Conservation (phyloP, 192 early-diverging fungal species). For the Coemansia sp. region DNA sequence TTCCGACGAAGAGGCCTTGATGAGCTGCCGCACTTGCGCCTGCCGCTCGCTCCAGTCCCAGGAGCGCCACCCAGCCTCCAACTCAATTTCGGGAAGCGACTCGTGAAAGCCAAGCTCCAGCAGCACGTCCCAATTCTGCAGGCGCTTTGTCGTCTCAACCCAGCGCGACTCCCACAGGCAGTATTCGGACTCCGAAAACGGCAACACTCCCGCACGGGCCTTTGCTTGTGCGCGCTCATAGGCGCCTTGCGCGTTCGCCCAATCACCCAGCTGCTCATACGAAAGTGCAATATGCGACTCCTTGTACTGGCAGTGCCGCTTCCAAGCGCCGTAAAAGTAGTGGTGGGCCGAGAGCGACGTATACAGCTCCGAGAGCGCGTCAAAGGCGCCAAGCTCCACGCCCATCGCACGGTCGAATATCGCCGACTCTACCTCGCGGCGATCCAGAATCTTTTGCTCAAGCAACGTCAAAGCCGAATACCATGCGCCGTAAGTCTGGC, state of each 20-base stretch:
- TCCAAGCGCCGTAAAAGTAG: constrained; percentile 92
- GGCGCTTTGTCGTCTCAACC: constrained; percentile 82
- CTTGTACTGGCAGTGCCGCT: constrained; percentile 78
- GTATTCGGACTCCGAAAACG: constrained; percentile 95
- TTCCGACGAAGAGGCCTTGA: constrained; percentile 68
- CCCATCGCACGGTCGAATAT: constrained; percentile 56
- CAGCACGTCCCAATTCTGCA: constrained; percentile 98
- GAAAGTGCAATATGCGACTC: constrained; percentile 98
- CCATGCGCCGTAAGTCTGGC: constrained; percentile 92
- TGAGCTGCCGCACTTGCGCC: constrained; percentile 56
- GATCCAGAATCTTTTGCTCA: constrained; percentile 58
- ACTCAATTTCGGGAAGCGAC: constrained; percentile 75
- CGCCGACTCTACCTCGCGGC: constrained; percentile 42
- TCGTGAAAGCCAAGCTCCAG: constrained; percentile 91
- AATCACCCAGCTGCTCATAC: constrained; percentile 91
- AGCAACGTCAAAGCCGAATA: constrained; percentile 83
- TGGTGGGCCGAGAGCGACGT: constrained; percentile 81
- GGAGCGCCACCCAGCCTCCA: constrained; percentile 94
- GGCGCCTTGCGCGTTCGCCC: constrained; percentile 84
- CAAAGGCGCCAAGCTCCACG: constrained; percentile 83
- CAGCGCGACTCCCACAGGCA: constrained; percentile 97
- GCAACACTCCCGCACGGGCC: constrained; percentile 77
- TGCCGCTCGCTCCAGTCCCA: constrained; percentile 89
- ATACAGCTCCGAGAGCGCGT: constrained; percentile 88
- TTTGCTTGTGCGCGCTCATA: constrained; percentile 94